Conservation (phyloP, 1,284 basidiomycete species). For the Heterobasidion annosum region DNA sequence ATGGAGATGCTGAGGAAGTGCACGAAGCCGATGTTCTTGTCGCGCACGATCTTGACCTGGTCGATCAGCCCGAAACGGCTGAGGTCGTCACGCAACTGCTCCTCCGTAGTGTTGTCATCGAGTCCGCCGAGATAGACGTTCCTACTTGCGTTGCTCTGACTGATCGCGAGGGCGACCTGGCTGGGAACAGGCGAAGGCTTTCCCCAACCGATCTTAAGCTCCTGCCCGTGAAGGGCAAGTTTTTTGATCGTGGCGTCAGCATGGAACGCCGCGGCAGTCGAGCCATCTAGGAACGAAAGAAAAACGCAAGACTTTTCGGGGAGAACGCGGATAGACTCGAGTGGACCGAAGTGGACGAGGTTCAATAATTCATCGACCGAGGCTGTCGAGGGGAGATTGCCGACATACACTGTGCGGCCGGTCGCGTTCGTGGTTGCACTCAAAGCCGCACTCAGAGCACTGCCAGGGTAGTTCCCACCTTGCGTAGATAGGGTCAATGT, state of each 20-base stretch:
- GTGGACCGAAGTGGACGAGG: slow-evolving; percentile 95
- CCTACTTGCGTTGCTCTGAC: slow-evolving; percentile 82
- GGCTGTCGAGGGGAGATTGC: slow-evolving; percentile 92
- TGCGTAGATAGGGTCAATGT: slow-evolving; percentile 55
- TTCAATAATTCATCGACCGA: slow-evolving; percentile 97
- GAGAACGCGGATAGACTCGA: slow-evolving; percentile 92
- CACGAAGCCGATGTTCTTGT: slow-evolving; percentile 97
- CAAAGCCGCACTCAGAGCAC: slow-evolving; percentile 55
- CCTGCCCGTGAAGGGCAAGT: slow-evolving; percentile 81
- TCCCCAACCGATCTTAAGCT: slow-evolving; percentile 95
- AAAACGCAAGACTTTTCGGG: slow-evolving; percentile 98
- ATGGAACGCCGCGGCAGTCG: slow-evolving; percentile 89
- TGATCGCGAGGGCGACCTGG: slow-evolving; percentile 79
- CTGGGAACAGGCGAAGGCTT: slow-evolving; percentile 83
- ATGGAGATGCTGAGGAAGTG: slow-evolving; percentile 91
- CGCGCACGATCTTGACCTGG: slow-evolving; percentile 95
- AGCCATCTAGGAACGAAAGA: slow-evolving; percentile 90
- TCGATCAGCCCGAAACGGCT: slow-evolving; percentile 91
- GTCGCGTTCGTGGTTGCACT: slow-evolving; percentile 53
- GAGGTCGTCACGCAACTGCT: slow-evolving; percentile 80
- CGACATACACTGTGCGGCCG: slow-evolving; percentile 94
- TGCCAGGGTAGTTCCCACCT: slow-evolving; percentile 64
- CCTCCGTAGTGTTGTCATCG: slow-evolving; percentile 83
- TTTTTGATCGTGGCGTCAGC: slow-evolving; percentile 93
- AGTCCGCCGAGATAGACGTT: slow-evolving; percentile 93